Evolutionary conservation across 2,329 filamentous ascomycete genomes (phyloP), one percentile per base, ranked within the genome.

Genomic region (Trichoderma simmonsii): DNA sequence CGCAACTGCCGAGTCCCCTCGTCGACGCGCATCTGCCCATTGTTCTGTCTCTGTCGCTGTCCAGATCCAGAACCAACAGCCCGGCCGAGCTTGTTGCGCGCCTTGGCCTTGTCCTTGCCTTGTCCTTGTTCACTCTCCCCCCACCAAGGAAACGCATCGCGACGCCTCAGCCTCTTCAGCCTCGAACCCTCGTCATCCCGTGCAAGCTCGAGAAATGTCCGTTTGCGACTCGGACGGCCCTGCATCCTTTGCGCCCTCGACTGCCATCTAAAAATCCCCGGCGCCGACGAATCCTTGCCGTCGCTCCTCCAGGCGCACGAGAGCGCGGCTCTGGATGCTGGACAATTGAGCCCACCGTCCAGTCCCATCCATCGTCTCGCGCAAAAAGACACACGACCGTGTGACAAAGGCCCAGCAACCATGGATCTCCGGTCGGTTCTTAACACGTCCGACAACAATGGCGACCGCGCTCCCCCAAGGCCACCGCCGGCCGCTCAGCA

Each of bases 351-450:
- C 32, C 60, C 66, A 59, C 48, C 56, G 57, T 34, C 54, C 39
- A 32, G 57, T 43, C 61, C 39, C 48, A 60, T 48, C 59, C 66
- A 72, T 70, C 66, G 71, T 61, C 65, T 72, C 70, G 56, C 66
- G 71, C 71, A 60, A 62, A 54, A 70, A 39, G 59, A 56, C 36
- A 57, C 43, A 70, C 61, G 51, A 62, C 28, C 36, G 60, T 56
- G 54, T 57, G 62, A 73, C 60, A 43, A 18, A 57, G 68, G 39
- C 30, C 56, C 34, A 39, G 61, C 34, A 57, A 78, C 71, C 70
- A 85, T 89, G 87, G 86, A 88, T 82, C 83, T 89, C 71, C 80
- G 83, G 74, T 84, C 84, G 18, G 86, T 90, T 76, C 80, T 90
- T 62, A 90, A 89, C 78, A 82, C 84, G 26, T 83, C 85, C 43